Evolutionary conservation across 2,329 filamentous ascomycete genomes (phyloP), one percentile per base, ranked within the genome.

Genomic region (Phaeosphaeria sp.): DNA sequence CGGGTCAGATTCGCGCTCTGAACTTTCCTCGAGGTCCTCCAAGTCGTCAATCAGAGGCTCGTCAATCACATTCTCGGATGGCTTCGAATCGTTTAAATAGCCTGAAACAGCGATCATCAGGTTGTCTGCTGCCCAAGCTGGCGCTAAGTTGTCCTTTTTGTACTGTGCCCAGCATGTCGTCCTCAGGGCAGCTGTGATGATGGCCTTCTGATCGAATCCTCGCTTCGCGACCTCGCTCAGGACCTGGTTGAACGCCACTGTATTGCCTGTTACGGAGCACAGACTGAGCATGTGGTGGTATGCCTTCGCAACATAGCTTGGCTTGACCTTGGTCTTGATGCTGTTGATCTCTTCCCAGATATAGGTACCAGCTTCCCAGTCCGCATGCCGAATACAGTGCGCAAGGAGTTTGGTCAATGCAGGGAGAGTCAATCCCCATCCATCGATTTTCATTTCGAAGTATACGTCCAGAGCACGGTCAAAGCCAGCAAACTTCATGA

Each of bases 401-500:
- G 68, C 65, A 40, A 83, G 67, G 33, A 83, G 67, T 15, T 74
- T 68, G 1, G 66, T 73, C 5, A 82, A 68, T 2, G 76, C 77
- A 13, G 63, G 61, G 40, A 79, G 69, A 52, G 78, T 77, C 8
- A 82, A 65, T 9, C 80, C 79, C 80, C 80, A 83, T 42, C 80
- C 80, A 48, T 82, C 77, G 6, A 67, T 58, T 17, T 77, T 75
- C 75, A 82, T 79, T 33, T 76, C 72, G 49, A 73, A 72, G 60
- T 78, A 81, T 15, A 81, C 72, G 1, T 76, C 67, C 8, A 82
- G 61, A 11, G 80, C 77, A 11, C 76, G 71, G 2, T 81, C 77
- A 47, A 82, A 79, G 15, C 80, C 80, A 24, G 75, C 73, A 57
- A 83, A 83, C 49, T 77, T 73, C 39, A 82, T 63, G 2, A 79